Base-by-base conservation (phyloP, 192 early-diverging fungal genomes). In the Dissophora ornata region DNA sequence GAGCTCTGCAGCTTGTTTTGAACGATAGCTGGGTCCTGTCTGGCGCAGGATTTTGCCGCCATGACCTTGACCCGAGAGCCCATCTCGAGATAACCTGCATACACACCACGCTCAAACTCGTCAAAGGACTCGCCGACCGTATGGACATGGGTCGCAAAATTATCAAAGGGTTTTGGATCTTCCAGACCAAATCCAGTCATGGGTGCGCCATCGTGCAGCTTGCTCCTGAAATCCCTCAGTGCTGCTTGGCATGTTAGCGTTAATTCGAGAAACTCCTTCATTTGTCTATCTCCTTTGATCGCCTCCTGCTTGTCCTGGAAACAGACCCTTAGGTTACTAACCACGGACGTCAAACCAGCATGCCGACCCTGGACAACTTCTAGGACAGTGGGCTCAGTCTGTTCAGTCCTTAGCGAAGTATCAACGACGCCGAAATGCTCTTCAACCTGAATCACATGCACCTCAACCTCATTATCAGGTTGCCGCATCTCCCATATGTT, bases 201-300 rank as follows among this genome's bases (percentile, higher is more conserved):
- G 15, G 71, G 42, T 15, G 71, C 47, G 6, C 28, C 33, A 19
- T 62, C 44, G 19, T 47, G 57, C 9, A 75, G 58, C 22, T 57
- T 47, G 16, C 33, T 21, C 22, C 50, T 67, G 29, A 67, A 22
- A n/a, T 59, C 57, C n/a, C 42, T 40, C 10, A 75, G 52, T 0
- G 44, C 36, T n/a, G 48, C 41, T 36, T 61, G 63, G 28, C 71
- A 75, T 18, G 63, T 30, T n/a, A 61, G 36, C 0, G 71, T 75
- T 22, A 60, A 33, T 38, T 66, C 63, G 21, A 75, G 38, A 41
- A 75, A 75, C 12, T 51, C 63, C 22, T 55, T 66, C 71, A 75
- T 75, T 29, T 67, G 62, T 44, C 71, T 56, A 38, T 75, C 71
- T 1, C 71, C 71, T 4, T 75, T 55, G 44, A 75, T 67, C 19